These are phyloP conservation scores for Fomitopsis palustris DNA, from an alignment of 1,284 basidiomycete species.

Conservation along the genomic window DNA sequence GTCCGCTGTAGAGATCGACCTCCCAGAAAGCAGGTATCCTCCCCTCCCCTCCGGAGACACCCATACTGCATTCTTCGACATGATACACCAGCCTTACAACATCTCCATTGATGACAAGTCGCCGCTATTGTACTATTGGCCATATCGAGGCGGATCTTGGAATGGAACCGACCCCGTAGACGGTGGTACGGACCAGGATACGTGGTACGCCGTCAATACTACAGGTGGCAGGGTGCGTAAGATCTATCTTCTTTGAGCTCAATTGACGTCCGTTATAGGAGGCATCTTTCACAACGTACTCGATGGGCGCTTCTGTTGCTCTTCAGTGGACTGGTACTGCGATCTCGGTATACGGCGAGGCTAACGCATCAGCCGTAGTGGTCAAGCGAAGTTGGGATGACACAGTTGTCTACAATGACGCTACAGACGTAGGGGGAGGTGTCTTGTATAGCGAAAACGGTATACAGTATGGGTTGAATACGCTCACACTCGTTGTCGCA, in stretches of 20 bases:
- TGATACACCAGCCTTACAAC: not conserved
- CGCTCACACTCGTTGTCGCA: not conserved
- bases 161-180: not conserved
- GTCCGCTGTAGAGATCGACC: too few species aligned
- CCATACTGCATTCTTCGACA: too few species aligned
- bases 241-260: not conserved
- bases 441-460: not conserved
- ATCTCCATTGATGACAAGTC: not conserved
- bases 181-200: not conserved
- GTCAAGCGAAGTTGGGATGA: not conserved
- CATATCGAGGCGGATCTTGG: not conserved
- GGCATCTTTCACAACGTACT: not conserved
- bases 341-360: not conserved
- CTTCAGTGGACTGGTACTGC: not conserved
- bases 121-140: not conserved
- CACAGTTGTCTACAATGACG: not conserved
- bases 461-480: not conserved
- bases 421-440: not conserved
- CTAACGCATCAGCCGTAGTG: not conserved
- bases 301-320: not conserved
- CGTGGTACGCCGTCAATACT: not conserved
- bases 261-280: not conserved
- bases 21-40: too few species aligned
- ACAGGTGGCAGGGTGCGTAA: not conserved
- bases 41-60: too few species aligned